Percentiles rank a stretch among this genome's conserved stretches.
phyloP scores from a whole-genome alignment of 2,329 filamentous ascomycete species.

The Calonectria honghensis region DNA sequence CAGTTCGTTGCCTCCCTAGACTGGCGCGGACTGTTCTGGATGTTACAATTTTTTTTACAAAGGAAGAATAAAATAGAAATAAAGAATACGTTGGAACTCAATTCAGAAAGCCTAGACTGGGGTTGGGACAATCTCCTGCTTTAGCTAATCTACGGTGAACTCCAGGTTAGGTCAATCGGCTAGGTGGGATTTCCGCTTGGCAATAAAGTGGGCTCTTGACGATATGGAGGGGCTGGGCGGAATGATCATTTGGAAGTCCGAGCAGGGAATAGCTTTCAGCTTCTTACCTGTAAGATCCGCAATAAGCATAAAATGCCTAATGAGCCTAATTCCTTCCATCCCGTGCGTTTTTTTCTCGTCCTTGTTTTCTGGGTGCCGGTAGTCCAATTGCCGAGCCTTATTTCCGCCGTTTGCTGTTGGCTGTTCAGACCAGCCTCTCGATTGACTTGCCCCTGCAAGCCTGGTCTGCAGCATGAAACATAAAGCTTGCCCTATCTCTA shows the following conservation, averaged over 20 bases:
- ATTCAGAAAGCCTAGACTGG: background rate
- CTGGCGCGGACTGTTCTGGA: too few species aligned
- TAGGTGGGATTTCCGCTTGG: background rate
- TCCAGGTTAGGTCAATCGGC: conserved; percentile 5
- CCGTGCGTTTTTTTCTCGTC: background rate
- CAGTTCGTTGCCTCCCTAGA: too few species aligned
- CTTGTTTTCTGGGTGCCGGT: background rate
- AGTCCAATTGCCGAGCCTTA: background rate
- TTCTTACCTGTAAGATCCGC: background rate
- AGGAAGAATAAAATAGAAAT: background rate
- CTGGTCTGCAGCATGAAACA: background rate
- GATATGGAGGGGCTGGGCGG: background rate
- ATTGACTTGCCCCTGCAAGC: background rate
- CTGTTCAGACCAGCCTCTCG: too few species aligned
- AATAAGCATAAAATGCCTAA: conserved; percentile 8
- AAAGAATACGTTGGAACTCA: background rate
- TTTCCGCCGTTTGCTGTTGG: background rate
- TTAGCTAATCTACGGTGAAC: background rate
- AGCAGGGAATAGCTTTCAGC: conserved; percentile 16
- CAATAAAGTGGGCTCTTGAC: conserved; percentile 4
- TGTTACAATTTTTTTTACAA: too few species aligned
- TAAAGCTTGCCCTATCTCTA: background rate
- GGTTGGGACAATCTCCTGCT: background rate
- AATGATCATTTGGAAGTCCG: background rate
- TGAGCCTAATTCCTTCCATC: conserved; percentile 14